Conservation (phyloP, 805 yeast genomes). For the Candida coleopterorum region DNA sequence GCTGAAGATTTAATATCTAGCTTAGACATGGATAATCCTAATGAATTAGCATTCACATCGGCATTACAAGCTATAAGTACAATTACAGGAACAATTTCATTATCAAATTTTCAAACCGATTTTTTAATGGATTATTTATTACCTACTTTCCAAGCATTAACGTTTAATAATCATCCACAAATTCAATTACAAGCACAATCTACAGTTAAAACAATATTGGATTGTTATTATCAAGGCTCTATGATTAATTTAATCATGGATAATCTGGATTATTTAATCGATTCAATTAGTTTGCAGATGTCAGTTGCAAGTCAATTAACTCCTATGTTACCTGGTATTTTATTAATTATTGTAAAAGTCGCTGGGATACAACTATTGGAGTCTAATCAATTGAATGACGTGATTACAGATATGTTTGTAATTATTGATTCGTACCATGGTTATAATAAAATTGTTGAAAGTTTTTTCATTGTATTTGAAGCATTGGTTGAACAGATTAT, state of each 20-base stretch:
- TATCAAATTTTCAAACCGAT: slow-evolving; percentile 33
- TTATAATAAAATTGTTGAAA: slow-evolving; percentile 64
- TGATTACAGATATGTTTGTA: slow-evolving; percentile 68
- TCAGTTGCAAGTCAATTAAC: slow-evolving; percentile 63
- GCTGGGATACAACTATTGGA: slow-evolving; percentile 64
- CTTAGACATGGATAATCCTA: slow-evolving; percentile 2
- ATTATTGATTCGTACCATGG: slow-evolving; percentile 83
- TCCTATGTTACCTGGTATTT: slow-evolving; percentile 66
- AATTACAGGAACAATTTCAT: slow-evolving; percentile 18
- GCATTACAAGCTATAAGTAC: slow-evolving; percentile 43
- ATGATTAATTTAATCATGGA: slow-evolving; percentile 51
- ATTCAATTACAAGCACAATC: slow-evolving; percentile 53
- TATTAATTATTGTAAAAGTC: slow-evolving; percentile 63
- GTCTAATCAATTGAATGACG: slow-evolving; percentile 58
- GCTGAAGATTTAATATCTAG: slow-evolving; percentile 33
- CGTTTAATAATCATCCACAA: slow-evolving; percentile 42
- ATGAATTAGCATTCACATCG: slow-evolving; percentile 29
- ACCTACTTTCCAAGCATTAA: slow-evolving; percentile 68
- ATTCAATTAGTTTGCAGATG: slow-evolving; percentile 65
- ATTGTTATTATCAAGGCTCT: slow-evolving; percentile 50
- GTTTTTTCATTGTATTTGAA: slow-evolving; percentile 67
- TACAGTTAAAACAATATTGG: slow-evolving; percentile 42
- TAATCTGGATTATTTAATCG: slow-evolving; percentile 78
- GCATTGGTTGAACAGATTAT: slow-evolving; percentile 46
- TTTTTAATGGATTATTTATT: slow-evolving; percentile 69